Base-by-base conservation (phyloP, 257 asterid genomes). In the Solanum appendiculatum region DNA sequence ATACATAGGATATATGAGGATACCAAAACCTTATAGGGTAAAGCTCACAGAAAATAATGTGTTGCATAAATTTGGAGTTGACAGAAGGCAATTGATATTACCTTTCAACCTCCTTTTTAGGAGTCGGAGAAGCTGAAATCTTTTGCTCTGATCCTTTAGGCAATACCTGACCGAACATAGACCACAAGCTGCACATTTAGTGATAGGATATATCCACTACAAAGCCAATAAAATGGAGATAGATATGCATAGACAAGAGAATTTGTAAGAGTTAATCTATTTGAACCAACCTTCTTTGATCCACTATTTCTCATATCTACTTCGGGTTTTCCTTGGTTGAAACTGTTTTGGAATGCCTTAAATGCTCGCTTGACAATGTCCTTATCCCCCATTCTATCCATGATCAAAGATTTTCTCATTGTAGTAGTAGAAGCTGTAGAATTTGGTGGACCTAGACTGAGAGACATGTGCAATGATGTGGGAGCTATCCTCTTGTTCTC, bases 301-400 rank as follows among this genome's bases (percentile, higher is more conserved):
- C 92, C 25, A 83, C 87, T 86, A 56, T 90, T 84, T 78, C 88
- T 93, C 34, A 87, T 93, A 89, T 94, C 91, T 56, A 68, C 29
- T 11, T 86, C 70, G 37, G 90, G 86, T 86, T 88, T 92, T 42
- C 86, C 84, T 85, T 88, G 96, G 86, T 89, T 92, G 39, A 84
- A 70, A 44, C 91, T 93, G 85, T 92, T 93, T 88, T 94, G 98
- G 88, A 95, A 96, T 89, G 96, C 86, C 93, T 91, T 96, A 88
- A 96, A 96, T 87, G 98, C 99, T 85, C 98, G 90, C 87, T 88
- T 91, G 54, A 96, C 96, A 36, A 96, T 95, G 89, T 95, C 99
- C 93, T 96, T 95, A 90, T 96, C 98, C 90, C 98, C 99, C 98
- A 96, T 94, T 78, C 87, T 90, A 89, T 95, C 99, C 99, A 96